Evolutionary conservation across 768 basidiomycete species (phyloP).

Genomic region (Lactarius akahatsu): DNA sequence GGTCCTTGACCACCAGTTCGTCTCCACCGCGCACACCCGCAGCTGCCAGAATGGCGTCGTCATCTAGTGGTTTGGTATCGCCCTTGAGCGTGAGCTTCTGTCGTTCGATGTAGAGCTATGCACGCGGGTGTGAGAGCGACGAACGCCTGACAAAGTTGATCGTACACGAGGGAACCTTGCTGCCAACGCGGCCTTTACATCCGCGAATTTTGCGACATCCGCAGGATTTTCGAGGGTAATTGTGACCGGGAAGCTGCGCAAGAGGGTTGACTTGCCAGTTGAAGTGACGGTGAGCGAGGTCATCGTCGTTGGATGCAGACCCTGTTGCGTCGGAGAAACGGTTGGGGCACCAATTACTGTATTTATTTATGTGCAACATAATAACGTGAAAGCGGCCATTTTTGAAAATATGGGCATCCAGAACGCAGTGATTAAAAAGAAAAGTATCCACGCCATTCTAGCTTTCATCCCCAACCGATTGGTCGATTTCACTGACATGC

Average conservation of each 20-base stretch:
- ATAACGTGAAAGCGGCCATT: not conserved
- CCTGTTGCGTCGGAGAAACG: not conserved
- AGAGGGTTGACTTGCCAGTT: conserved; percentile 45
- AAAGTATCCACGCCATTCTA: not conserved
- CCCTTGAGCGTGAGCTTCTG: conserved; percentile 72
- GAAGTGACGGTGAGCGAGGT: conserved; percentile 55
- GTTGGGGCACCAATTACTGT: conserved; percentile 12
- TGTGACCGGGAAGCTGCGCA: conserved; percentile 51
- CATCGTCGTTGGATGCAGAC: conserved; percentile 33
- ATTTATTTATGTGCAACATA: conserved; percentile 3
- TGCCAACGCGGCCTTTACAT: conserved; percentile 67
- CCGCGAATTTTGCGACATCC: conserved; percentile 56
- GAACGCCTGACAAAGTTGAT: not conserved
- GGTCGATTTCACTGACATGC: conserved; percentile 14
- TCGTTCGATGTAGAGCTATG: conserved; percentile 67
- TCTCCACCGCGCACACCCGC: conserved; percentile 58
- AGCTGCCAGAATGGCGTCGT: conserved; percentile 58
- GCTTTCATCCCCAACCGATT: not conserved
- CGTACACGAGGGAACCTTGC: conserved; percentile 52
- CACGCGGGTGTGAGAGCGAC: conserved; percentile 4
- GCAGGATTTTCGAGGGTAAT: conserved; percentile 49
- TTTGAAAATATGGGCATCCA: not conserved
- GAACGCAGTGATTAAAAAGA: not conserved
- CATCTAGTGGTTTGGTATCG: conserved; percentile 59
- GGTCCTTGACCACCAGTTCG: conserved; percentile 80